These are phyloP conservation scores for Helminthosporium solani DNA, from an alignment of 2,329 filamentous ascomycete genomes.

Conservation along the genomic window DNA sequence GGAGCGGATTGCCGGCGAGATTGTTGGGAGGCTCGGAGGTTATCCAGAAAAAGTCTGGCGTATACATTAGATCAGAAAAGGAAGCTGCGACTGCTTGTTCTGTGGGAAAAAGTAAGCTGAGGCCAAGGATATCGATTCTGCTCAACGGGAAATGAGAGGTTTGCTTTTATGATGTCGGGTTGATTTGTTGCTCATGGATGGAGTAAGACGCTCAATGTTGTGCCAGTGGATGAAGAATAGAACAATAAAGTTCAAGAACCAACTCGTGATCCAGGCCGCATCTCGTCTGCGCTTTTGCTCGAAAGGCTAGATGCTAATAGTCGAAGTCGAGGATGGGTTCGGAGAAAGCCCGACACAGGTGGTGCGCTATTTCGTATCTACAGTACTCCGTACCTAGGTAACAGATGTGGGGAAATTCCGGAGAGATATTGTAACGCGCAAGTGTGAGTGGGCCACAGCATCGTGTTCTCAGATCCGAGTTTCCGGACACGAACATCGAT, in stretches of 20 bases:
- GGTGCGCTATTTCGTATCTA: too few relatives aligned
- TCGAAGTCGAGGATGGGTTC: too few relatives aligned
- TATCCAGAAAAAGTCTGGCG: neutral
- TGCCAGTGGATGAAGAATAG: too few relatives aligned
- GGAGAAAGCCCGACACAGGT: too few relatives aligned
- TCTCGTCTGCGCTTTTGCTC: neutral
- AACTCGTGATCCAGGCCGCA: too few relatives aligned
- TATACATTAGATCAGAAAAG: neutral
- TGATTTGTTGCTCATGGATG: neutral
- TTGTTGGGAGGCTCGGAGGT: neutral
- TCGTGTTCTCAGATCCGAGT: neutral
- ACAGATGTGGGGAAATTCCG: neutral
- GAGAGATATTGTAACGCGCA: neutral
- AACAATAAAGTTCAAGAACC: too few relatives aligned
- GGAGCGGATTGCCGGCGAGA: neutral
- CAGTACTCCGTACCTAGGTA: too few relatives aligned
- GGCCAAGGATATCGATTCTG: neutral
- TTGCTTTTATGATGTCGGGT: neutral
- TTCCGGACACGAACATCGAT: neutral
- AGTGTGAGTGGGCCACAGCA: neutral
- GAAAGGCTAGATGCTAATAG: neutral
- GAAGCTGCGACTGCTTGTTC: neutral
- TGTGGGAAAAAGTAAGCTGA: neutral
- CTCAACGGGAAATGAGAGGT: neutral
- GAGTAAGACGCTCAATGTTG: too few relatives aligned